Evolutionary conservation across 2,329 filamentous ascomycete genomes (phyloP).

Genomic region (Bipolaris sorokiniana): DNA sequence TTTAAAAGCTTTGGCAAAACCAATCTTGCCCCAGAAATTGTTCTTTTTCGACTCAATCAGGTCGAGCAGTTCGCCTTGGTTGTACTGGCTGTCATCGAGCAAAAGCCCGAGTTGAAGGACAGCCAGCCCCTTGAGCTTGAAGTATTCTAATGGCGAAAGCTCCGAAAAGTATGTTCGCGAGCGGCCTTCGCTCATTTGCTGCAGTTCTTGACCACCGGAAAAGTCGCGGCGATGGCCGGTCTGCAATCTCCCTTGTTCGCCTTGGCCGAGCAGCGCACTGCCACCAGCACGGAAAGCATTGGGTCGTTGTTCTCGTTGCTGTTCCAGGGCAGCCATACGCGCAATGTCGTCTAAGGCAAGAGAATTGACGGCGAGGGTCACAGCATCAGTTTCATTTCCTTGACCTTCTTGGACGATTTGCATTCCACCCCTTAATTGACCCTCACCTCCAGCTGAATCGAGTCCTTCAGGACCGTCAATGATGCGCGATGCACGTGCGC

Average conservation of each 20-base stretch:
- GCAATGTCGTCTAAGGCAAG: slow-evolving; percentile 96
- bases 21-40: slow-evolving; percentile 98
- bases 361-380: slow-evolving; percentile 89
- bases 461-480: slow-evolving; percentile 84
- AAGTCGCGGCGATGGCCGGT: slow-evolving; percentile 73
- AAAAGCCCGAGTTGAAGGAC: slow-evolving; percentile 94
- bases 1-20: slow-evolving; percentile 79
- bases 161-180: slow-evolving; percentile 92
- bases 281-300: slow-evolving; percentile 79
- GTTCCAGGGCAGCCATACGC: slow-evolving; percentile 91
- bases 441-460: slow-evolving; percentile 71
- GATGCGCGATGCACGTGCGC: slow-evolving; percentile 86
- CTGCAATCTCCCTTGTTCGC: slow-evolving; percentile 68
- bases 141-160: slow-evolving; percentile 92
- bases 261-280: slow-evolving; percentile 69
- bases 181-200: slow-evolving; percentile 60
- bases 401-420: slow-evolving; percentile 83
- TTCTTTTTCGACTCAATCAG: slow-evolving; percentile 93
- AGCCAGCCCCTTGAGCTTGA: slow-evolving; percentile 93
- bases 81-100: slow-evolving; percentile 87
- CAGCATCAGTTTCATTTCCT: slow-evolving; percentile 71
- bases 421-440: slow-evolving; percentile 63
- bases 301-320: slow-evolving; percentile 86
- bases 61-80: slow-evolving; percentile 88
- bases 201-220: slow-evolving; percentile 59